Conservation (phyloP, 164 flowering plant genomes). For the Aristolochia fimbriata region DNA sequence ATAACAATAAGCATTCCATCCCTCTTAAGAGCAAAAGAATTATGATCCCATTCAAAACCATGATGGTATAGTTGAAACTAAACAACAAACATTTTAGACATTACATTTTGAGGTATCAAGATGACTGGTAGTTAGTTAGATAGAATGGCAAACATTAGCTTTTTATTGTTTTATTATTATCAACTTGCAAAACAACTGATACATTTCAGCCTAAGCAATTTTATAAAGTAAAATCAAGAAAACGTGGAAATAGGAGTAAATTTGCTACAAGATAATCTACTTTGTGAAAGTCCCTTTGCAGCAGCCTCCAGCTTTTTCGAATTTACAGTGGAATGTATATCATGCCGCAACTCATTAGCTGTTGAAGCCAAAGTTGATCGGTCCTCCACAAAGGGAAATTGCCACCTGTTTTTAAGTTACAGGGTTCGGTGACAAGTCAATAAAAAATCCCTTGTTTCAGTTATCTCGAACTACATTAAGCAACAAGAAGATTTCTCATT, state of each 20-base stretch:
- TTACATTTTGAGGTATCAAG: no score
- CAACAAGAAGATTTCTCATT: no score
- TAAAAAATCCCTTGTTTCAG: no score
- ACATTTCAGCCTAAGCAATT: no score
- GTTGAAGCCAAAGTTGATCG: slow-evolving; percentile 52
- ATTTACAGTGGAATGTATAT: slow-evolving; percentile 30
- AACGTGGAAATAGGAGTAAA: no score
- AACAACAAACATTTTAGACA: no score
- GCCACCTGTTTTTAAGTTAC: slow-evolving; percentile 46
- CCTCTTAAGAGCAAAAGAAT: neutral
- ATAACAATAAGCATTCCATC: neutral
- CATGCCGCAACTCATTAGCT: slow-evolving; percentile 67
- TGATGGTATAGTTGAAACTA: neutral
- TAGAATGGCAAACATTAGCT: no score
- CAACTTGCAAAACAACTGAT: no score
- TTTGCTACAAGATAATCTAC: slow-evolving; percentile 21
- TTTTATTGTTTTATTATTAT: no score
- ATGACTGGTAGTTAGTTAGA: no score
- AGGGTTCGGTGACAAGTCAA: no score
- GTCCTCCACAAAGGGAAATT: slow-evolving; percentile 35
- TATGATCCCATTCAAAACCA: neutral
- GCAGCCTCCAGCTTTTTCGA: slow-evolving; percentile 77
- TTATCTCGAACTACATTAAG: no score
- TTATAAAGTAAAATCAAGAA: neutral
- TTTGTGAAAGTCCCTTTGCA: slow-evolving; percentile 53